These are phyloP conservation scores for Cladosporium sp. DNA, from an alignment of 2,329 filamentous ascomycete genomes.

Conservation along the genomic window DNA sequence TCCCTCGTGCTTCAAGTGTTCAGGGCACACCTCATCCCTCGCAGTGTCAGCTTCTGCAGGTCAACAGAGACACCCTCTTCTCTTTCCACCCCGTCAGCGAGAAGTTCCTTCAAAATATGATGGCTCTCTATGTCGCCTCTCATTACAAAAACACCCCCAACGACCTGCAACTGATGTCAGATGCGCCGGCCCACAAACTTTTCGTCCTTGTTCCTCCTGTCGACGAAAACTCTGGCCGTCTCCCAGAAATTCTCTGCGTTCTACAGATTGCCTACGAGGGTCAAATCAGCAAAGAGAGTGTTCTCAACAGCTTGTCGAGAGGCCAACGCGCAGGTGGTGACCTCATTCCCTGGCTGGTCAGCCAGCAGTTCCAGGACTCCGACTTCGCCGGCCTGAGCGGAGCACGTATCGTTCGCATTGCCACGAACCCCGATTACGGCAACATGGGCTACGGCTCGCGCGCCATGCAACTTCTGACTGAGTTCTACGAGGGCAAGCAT, in stretches of 20 bases:
- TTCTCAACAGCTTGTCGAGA: slow-evolving; percentile 82
- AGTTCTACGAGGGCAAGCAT: slow-evolving; percentile 96
- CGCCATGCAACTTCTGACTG: slow-evolving; percentile 78
- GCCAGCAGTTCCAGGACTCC: slow-evolving; percentile 96
- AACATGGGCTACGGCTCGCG: slow-evolving; percentile 91
- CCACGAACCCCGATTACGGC: slow-evolving; percentile 90
- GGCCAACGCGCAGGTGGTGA: slow-evolving; percentile 88
- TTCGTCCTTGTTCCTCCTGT: slow-evolving; percentile 90
- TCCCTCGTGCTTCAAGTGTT: slow-evolving; percentile 71
- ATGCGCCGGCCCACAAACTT: slow-evolving; percentile 92
- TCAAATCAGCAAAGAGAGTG: slow-evolving; percentile 88
- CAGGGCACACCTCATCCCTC: slow-evolving; percentile 85
- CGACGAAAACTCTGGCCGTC: slow-evolving; percentile 67
- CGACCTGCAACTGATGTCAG: slow-evolving; percentile 97
- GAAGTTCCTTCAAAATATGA: slow-evolving; percentile 97
- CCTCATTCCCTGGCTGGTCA: slow-evolving; percentile 94
- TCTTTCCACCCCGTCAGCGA: slow-evolving; percentile 97
- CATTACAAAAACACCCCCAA: slow-evolving; percentile 99
- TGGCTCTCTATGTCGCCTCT: slow-evolving; percentile 92
- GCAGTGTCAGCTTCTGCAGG: slow-evolving; percentile 85
- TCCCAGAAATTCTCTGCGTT: slow-evolving; percentile 92
- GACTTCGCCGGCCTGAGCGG: slow-evolving; percentile 93
- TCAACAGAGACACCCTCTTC: slow-evolving; percentile 96
- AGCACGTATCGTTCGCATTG: slow-evolving; percentile 87
- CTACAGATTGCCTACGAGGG: slow-evolving; percentile 94